These are phyloP conservation scores for Stephanodiscus minutulus DNA, from an alignment of 108 stramenopile genomes.

Conservation along the genomic window DNA sequence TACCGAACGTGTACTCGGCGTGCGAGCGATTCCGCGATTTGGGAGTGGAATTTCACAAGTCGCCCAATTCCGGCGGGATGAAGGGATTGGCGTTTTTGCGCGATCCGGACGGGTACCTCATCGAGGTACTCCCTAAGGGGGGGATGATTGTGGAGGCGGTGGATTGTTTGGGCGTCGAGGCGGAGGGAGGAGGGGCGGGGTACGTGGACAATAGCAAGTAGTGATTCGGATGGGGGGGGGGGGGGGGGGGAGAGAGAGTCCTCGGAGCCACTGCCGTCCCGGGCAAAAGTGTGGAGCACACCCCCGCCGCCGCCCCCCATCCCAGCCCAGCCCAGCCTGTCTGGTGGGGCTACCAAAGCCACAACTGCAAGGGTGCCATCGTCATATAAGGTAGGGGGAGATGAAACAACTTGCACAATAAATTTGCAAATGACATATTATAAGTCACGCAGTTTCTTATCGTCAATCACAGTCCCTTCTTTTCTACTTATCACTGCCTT, in stretches of 20 bases:
- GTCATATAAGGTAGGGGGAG: no score
- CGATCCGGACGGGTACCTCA: constrained; percentile 59
- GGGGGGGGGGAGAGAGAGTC: background rate
- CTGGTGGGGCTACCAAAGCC: no score
- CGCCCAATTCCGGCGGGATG: constrained; percentile 55
- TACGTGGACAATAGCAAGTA: constrained; percentile 69
- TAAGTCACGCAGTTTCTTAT: no score
- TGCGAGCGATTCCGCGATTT: constrained; percentile 44
- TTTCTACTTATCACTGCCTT: no score
- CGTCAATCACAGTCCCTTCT: no score
- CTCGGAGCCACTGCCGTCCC: no score
- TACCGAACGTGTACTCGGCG: constrained; percentile 51
- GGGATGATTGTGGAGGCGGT: constrained; percentile 53
- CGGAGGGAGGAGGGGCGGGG: constrained; percentile 60
- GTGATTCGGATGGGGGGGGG: background rate
- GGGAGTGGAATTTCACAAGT: constrained; percentile 48
- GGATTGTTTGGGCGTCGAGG: constrained; percentile 60
- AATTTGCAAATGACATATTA: no score
- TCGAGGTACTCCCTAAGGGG: constrained; percentile 53
- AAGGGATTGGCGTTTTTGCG: constrained; percentile 58
- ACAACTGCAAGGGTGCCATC: no score
- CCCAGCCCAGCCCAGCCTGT: no score
- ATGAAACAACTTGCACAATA: no score
- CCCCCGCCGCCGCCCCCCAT: no score
- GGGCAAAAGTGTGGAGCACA: no score